Conservation (phyloP, 139 green algal genomes). For the Coelastrella sp. region DNA sequence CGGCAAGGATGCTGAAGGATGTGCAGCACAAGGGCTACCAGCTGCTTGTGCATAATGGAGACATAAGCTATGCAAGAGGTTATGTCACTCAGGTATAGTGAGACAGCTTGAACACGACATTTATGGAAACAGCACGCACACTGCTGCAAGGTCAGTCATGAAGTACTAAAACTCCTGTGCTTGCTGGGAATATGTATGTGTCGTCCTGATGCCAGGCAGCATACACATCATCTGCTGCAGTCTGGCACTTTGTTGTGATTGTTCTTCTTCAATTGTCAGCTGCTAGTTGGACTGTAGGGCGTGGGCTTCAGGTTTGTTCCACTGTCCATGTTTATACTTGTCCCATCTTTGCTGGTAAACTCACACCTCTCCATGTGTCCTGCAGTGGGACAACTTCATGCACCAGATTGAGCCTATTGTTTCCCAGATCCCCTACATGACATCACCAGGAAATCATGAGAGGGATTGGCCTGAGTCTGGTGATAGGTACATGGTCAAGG, state of each 20-base stretch:
- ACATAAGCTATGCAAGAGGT: slow-evolving; percentile 62
- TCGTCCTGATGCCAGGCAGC: no score
- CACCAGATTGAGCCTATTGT: slow-evolving; percentile 71
- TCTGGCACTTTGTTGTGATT: no score
- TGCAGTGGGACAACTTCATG: slow-evolving; percentile 82
- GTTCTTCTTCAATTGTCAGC: no score
- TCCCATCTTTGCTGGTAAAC: neutral
- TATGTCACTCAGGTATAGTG: slow-evolving; percentile 34
- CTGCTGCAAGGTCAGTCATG: no score
- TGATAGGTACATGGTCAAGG: slow-evolving; percentile 56
- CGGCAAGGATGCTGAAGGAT: neutral
- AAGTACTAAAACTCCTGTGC: no score
- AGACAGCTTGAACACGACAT: neutral
- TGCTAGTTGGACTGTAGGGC: no score
- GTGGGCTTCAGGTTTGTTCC: neutral
- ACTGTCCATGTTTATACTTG: neutral
- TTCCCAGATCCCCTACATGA: slow-evolving; percentile 74
- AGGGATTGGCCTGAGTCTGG: slow-evolving; percentile 75
- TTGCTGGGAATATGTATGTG: no score
- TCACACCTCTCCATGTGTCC: no score
- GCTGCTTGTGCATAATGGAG: slow-evolving; percentile 75
- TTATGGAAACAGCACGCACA: neutral
- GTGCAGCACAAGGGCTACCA: neutral
- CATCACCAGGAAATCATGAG: slow-evolving; percentile 86
- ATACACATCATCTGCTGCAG: no score